phyloP scores from a whole-genome alignment of 768 basidiomycete species.

The Saitozyma sp. region DNA sequence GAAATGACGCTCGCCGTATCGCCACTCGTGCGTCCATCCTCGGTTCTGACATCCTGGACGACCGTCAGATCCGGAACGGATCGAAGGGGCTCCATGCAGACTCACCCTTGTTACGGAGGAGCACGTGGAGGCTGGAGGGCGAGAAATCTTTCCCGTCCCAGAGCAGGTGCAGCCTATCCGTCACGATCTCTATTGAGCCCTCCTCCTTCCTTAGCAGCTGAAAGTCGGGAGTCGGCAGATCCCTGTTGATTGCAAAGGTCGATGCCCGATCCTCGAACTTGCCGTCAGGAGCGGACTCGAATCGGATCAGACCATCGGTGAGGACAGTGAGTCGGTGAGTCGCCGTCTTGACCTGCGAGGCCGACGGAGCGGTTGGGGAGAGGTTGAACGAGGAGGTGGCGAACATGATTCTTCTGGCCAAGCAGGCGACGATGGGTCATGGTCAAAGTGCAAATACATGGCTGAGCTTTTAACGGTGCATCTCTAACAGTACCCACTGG shows the following conservation, averaged over 20 bases:
- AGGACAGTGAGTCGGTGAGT: constrained; percentile 26
- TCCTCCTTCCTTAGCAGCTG: constrained; percentile 5
- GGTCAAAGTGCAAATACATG: too few species aligned
- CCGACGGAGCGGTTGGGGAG: background rate
- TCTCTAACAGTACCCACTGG: too few species aligned
- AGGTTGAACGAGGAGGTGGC: too few species aligned
- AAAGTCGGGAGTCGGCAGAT: constrained; percentile 17
- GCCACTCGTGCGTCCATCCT: constrained; percentile 7
- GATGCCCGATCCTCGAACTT: constrained; percentile 28
- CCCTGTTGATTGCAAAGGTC: constrained; percentile 24
- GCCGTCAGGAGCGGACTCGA: constrained; percentile 15
- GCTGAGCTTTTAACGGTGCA: too few species aligned
- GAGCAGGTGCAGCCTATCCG: constrained; percentile 6
- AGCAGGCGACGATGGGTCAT: too few species aligned
- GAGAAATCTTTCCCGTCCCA: constrained; percentile 20
- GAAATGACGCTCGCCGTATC: constrained; percentile 3
- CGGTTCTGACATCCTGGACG: background rate
- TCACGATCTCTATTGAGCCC: constrained; percentile 9
- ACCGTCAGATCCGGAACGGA: background rate
- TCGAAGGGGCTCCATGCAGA: background rate
- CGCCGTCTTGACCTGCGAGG: constrained; percentile 5
- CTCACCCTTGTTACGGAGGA: constrained; percentile 13
- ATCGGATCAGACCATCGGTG: constrained; percentile 27
- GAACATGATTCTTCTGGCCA: too few species aligned
- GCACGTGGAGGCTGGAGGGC: constrained; percentile 12